Percentiles rank a stretch among this genome's conserved stretches.
Evolutionary conservation across 2,329 filamentous ascomycete species (phyloP).

Genomic region (Diaporthe batatas): DNA sequence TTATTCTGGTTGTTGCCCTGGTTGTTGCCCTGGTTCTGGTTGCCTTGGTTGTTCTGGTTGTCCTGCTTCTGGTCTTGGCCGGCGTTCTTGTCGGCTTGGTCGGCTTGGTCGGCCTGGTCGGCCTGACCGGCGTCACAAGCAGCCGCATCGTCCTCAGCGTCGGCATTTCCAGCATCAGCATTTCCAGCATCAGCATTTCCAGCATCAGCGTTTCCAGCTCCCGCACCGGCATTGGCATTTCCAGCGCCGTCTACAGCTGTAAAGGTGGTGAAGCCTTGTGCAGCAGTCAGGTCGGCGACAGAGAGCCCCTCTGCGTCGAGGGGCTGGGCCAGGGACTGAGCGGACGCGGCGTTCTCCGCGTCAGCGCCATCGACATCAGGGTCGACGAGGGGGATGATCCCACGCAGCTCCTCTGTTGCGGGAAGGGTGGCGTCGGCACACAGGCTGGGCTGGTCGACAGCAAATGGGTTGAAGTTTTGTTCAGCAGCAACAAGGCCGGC

Average conservation of each 20-base stretch:
- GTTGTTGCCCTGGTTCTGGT: constrained; percentile 37
- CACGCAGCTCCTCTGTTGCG: constrained; percentile 69
- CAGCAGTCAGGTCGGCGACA: constrained; percentile 71
- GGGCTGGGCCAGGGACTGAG: constrained; percentile 62
- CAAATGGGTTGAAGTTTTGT: constrained; percentile 79
- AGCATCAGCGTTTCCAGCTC: constrained; percentile 36
- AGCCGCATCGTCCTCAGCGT: constrained; percentile 32
- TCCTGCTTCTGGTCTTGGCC: constrained; percentile 13
- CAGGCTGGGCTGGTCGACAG: constrained; percentile 67
- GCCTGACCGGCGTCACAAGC: constrained; percentile 25
- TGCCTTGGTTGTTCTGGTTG: constrained; percentile 36
- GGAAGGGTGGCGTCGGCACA: constrained; percentile 73
- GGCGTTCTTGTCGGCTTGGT: constrained; percentile 13
- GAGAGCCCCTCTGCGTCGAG: constrained; percentile 70
- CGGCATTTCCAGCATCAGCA: constrained; percentile 32
- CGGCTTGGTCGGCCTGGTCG: constrained; percentile 1
- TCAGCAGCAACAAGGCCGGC: constrained; percentile 74
- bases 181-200: constrained; percentile 41
- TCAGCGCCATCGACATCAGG: constrained; percentile 68
- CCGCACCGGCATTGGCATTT: constrained; percentile 41
- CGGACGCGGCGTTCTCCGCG: constrained; percentile 69
- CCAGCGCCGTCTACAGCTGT: constrained; percentile 55
- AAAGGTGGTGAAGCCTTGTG: constrained; percentile 73
- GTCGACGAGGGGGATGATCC: constrained; percentile 74
- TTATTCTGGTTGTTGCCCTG: constrained; percentile 41